phyloP scores from a whole-genome alignment of 768 basidiomycete genomes.

The Amanita inopinata region DNA sequence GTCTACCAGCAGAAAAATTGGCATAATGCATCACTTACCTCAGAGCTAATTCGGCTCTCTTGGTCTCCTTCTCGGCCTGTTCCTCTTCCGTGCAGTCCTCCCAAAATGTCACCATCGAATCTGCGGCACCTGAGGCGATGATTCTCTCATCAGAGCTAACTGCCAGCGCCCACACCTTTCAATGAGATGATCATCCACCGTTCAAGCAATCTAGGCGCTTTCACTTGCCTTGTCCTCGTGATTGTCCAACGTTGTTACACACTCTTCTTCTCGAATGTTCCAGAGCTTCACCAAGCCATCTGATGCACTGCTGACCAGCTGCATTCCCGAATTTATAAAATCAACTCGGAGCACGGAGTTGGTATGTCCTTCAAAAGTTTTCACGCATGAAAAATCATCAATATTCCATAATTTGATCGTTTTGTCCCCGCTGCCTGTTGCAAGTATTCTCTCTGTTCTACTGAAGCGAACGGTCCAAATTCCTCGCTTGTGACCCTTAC shows the following conservation, averaged over 20 bases:
- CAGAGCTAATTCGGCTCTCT: slow-evolving; percentile 64
- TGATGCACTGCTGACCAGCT: slow-evolving; percentile 83
- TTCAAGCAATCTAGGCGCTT: not conserved
- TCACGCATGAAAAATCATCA: slow-evolving; percentile 86
- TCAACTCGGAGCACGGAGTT: slow-evolving; percentile 94
- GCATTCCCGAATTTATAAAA: slow-evolving; percentile 75
- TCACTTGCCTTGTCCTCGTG: slow-evolving; percentile 87
- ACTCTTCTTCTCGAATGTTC: slow-evolving; percentile 86
- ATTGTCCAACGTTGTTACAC: slow-evolving; percentile 84
- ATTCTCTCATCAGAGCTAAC: slow-evolving; percentile 72
- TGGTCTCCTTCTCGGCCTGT: slow-evolving; percentile 62
- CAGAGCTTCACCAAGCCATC: slow-evolving; percentile 96
- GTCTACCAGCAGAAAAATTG: slow-evolving; percentile 6
- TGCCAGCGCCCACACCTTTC: slow-evolving; percentile 92
- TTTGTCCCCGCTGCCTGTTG: slow-evolving; percentile 92
- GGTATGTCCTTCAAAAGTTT: slow-evolving; percentile 97
- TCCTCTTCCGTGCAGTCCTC: slow-evolving; percentile 86
- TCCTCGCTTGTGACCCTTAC: slow-evolving; percentile 94
- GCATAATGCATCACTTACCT: slow-evolving; percentile 46
- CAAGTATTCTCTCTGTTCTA: slow-evolving; percentile 71
- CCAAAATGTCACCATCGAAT: slow-evolving; percentile 96
- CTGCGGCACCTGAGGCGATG: slow-evolving; percentile 90
- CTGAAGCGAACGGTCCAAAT: slow-evolving; percentile 94
- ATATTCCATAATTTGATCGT: slow-evolving; percentile 92
- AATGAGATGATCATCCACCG: slow-evolving; percentile 1